Base-by-base conservation (phyloP, 2,329 filamentous ascomycete species). In the Lomentospora prolificans region DNA sequence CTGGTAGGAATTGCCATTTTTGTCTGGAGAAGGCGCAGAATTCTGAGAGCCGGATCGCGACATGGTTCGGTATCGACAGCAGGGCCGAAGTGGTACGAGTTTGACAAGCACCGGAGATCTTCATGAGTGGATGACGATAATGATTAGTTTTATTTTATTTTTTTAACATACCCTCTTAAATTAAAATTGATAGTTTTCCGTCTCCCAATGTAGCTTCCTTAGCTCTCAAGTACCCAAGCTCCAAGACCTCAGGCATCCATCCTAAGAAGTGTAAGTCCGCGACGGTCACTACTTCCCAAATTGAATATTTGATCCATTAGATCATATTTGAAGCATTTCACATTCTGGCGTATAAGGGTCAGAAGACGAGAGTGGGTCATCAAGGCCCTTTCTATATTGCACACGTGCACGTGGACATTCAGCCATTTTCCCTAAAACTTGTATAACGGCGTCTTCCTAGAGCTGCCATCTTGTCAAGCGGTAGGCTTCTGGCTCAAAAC, bases 401-500 rank as follows among this genome's bases (percentile, higher is more conserved):
- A n/a, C n/a, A n/a, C n/a, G n/a, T n/a, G n/a, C n/a, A n/a, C n/a
- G n/a, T 33, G 7, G 12, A 33, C 7, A 7, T 33, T 33, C 30
- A 7, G 30, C 30, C 30, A 33, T 33, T 12, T 12, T 6, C 30
- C 12, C 30, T 33, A 33, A n/a, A 17, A 9, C 52, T 12, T 30
- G 14, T 46, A 54, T 6, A 50, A 22, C 41, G 14, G 36, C 19
- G 52, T 28, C 36, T 54, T 44, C 25, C 46, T 48, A 10, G 22
- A 22, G 22, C 44, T 48, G 19, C 44, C 44, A 48, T 48, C 44
- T 48, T 12, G 44, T 51, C 50, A 51, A 14, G 30, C 27, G 9
- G 50, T n/a, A 6, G 27, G 17, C 52, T 74, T 63, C 22, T 71
- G 67, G 24, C 55, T 71, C 61, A 96, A 75, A 22, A 96, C 90